Evolutionary conservation across 129 eudicot genomes (phyloP), one percentile per base, ranked within the genome.

Genomic region (Tagetes erecta): DNA sequence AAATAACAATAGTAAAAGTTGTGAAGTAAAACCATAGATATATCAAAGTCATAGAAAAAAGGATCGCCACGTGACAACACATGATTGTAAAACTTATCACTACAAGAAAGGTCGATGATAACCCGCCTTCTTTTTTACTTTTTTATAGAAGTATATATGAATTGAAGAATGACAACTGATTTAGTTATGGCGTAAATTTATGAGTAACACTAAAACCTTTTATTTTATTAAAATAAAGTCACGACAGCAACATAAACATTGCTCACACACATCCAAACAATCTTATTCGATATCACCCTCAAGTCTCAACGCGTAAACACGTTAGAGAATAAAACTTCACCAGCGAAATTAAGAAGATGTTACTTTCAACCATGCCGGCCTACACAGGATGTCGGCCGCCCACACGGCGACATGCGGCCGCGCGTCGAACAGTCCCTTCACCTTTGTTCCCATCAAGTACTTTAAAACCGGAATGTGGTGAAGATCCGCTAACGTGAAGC

Each of bases 401-500:
- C 82, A 78, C 40, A 49, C 77, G 7, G 67, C 62, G 42, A 78
- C 77, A 33, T 78, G 67, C 11, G 77, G 59, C 11, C 82, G 82
- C 40, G 72, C 82, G 64, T 78, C 82, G 4, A 78, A 62, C 72
- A 78, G 2, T 66, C 59, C 71, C 76, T 78, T 78, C 31, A 20
- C 66, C 67, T 62, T 71, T 0, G 82, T 70, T 62, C 82, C 82
- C 71, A 78, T 60, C 72, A 78, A 50, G n/a, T 50, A 78, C 60
- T 55, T 64, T 6, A 80, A 0, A 27, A 13, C 38, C 11, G 80
- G 84, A 0, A 80, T 71, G 76, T 87, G 89, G 66, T 85, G 84
- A 0, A 88, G 83, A 68, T 88, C 89, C 20, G 85, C 89, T 52
- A 87, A 72, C 1, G 85, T 78, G 82, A 84, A 82, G 45, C 57